Percentiles rank a stretch among this genome's conserved stretches.
Conservation (phyloP, 177 flowering plant genomes). For the Vitis hybrid region DNA sequence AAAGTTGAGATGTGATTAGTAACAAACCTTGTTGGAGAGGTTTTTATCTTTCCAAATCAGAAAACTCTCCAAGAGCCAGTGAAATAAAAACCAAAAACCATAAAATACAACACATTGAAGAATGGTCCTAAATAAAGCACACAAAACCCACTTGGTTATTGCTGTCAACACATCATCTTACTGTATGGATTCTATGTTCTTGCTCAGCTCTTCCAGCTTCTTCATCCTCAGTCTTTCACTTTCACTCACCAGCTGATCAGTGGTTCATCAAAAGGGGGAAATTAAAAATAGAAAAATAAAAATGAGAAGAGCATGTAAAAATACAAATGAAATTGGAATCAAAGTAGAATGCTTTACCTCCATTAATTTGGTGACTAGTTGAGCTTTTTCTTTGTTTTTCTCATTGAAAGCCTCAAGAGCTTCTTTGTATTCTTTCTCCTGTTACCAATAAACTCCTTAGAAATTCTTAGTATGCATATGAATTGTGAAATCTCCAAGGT, state of each 20-base stretch:
- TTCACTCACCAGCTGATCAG: conserved; percentile 71
- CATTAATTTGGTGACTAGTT: conserved; percentile 67
- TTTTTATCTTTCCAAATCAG: too few relatives aligned
- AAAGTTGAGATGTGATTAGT: too few relatives aligned
- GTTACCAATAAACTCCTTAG: conserved; percentile 1
- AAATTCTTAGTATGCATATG: too few relatives aligned
- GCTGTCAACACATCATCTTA: conserved; percentile 19
- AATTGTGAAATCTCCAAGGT: conserved; percentile 5
- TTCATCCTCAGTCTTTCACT: conserved; percentile 86
- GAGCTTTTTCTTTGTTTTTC: conserved; percentile 81
- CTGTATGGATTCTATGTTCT: conserved; percentile 52
- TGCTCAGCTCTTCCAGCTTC: conserved; percentile 90
- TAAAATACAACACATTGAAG: conserved; percentile 10
- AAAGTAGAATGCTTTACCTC: conserved; percentile 47
- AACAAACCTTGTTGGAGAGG: too few relatives aligned
- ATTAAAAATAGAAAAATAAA: background rate
- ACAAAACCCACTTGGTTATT: conserved; percentile 12
- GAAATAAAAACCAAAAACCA: conserved; percentile 4
- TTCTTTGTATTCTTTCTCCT: conserved; percentile 92
- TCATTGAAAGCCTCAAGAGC: conserved; percentile 81
- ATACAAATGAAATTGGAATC: background rate
- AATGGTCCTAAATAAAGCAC: conserved; percentile 21
- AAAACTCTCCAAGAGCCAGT: too few relatives aligned
- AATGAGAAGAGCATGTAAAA: background rate
- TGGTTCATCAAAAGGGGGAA: background rate